Evolutionary conservation across 2,329 filamentous ascomycete genomes (phyloP).

Genomic region (Didymella lethalis): DNA sequence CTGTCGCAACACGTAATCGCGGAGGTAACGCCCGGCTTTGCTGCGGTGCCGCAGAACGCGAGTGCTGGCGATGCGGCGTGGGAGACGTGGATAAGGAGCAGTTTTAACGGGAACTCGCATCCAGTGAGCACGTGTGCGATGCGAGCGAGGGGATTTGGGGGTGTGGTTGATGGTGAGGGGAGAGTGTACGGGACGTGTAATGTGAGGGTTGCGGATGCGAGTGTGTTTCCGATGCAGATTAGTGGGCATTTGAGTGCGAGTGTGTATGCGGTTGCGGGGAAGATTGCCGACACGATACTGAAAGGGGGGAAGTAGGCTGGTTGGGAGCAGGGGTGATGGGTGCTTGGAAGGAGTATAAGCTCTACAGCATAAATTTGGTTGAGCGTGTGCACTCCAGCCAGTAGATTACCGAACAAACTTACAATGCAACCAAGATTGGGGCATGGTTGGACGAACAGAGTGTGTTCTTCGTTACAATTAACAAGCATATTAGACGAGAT

Average conservation of each 20-base stretch:
- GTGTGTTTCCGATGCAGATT: constrained; percentile 46
- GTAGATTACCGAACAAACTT: too few species aligned
- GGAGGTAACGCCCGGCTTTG: constrained; percentile 34
- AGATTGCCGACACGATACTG: constrained; percentile 40
- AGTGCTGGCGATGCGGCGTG: constrained; percentile 29
- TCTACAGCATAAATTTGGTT: too few species aligned
- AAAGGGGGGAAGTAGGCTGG: not conserved
- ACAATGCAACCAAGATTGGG: too few species aligned
- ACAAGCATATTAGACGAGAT: too few species aligned
- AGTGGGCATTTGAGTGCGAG: constrained; percentile 47
- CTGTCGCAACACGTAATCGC: constrained; percentile 30
- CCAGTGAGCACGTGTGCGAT: constrained; percentile 48
- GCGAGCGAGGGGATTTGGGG: constrained; percentile 42
- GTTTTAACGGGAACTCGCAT: constrained; percentile 42
- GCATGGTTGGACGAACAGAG: too few species aligned
- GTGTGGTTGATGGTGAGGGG: constrained; percentile 45
- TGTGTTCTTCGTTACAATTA: too few species aligned
- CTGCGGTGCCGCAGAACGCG: constrained; percentile 32
- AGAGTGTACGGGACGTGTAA: constrained; percentile 47
- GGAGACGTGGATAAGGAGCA: constrained; percentile 33
- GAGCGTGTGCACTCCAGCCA: too few species aligned
- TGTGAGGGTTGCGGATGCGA: constrained; percentile 51
- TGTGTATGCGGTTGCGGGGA: constrained; percentile 51
- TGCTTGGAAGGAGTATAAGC: too few species aligned
- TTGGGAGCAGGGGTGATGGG: too few species aligned